Evolutionary conservation across 1,284 basidiomycete genomes (phyloP), one percentile per base, ranked within the genome.

Genomic region (Cryptococcus jaspeensis): DNA sequence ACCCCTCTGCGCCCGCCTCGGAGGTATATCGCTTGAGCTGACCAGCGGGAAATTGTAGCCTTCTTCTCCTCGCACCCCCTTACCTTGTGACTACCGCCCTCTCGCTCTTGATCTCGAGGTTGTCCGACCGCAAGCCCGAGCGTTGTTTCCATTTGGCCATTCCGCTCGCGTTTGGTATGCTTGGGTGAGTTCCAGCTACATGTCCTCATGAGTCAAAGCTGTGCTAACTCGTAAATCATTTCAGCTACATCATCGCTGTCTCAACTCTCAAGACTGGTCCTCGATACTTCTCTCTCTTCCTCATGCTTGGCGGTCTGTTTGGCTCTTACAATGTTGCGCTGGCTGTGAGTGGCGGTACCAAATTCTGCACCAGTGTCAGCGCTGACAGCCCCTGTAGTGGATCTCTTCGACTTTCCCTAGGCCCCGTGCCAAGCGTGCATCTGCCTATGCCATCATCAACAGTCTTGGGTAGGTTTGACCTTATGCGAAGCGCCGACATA

Each of bases 91-190:
- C 73, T 9, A 62, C 71, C 1, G 45, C 67, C 32, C 59, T 67
- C 13, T 66, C 72, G 15, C 54, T 74, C 38, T 20, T 66, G 38
- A 68, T 73, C 46, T 68, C 70, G 3, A 60, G 41, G 32, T 56
- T 60, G 13, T 67, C 65, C 2, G 69, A 70, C 52, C 59, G 64
- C 15, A 60, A 52, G 25, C 61, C 61, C 2, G 73, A 75, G 53
- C 63, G 73, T 18, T 70, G 66, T 52, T 74, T 75, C 55, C 78
- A 78, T 36, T 69, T 79, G 45, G 61, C 74, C 11, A 65, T 71
- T 53, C 71, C 79, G 1, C 64, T 78, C 51, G 63, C 69, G 36
- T 53, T 74, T 46, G 77, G 63, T 5, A 66, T 73, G 53, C 53
- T 71, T n/a, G 74, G 72, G 25, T 56, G n/a, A 22, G 50, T 45